Base-by-base conservation (phyloP, 2,329 filamentous ascomycete genomes). In the Akanthomyces lecanii region DNA sequence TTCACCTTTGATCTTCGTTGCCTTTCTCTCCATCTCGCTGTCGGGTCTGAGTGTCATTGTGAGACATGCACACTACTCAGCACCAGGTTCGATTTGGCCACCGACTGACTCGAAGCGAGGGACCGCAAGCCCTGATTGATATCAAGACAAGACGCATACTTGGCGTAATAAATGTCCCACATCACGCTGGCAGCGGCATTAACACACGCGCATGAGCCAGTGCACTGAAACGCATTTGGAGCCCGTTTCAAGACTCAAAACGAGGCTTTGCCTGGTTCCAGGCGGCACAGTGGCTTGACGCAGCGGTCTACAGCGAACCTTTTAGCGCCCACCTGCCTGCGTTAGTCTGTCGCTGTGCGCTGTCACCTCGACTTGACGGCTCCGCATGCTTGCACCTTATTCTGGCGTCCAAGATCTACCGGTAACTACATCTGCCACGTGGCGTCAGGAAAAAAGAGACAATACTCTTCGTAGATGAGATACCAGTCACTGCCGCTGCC, bases 181-280 rank as follows among this genome's bases (percentile, higher is more conserved):
- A 6, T 21, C 45, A 58, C 47, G 3, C 30, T 50, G n/a, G 18
- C 33, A 28, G 56, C 44, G 56, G 56, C 56, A 58, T 58, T 58
- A 50, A 58, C 18, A 40, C 5, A 16, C 16, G 16, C 33, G 45
- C 38, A 47, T 47, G 11, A 57, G 42, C 40, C 54, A 23, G 28
- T 5, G 23, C 36, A 18, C 56, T 58, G 45, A 58, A 47, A 58
- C 56, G 45, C n/a, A 48, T n/a, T 48, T n/a, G 44, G 33, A 21
- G 56, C 30, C 44, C 38, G 56, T 58, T 50, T 50, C 56, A 30
- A 48, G 33, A 50, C 44, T 36, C 44, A 12, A 57, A 48, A 48
- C n/a, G 14, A 58, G 56, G 56, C 44, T 58, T 30, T 30, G 28
- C 4, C 28, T 47, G 21, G 42, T 2, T 25, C 2, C 45, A n/a